Percentiles rank a stretch among this genome's conserved stretches.
phyloP scores from a whole-genome alignment of 805 yeast species.

The Saccharomycopsis fermentans region DNA sequence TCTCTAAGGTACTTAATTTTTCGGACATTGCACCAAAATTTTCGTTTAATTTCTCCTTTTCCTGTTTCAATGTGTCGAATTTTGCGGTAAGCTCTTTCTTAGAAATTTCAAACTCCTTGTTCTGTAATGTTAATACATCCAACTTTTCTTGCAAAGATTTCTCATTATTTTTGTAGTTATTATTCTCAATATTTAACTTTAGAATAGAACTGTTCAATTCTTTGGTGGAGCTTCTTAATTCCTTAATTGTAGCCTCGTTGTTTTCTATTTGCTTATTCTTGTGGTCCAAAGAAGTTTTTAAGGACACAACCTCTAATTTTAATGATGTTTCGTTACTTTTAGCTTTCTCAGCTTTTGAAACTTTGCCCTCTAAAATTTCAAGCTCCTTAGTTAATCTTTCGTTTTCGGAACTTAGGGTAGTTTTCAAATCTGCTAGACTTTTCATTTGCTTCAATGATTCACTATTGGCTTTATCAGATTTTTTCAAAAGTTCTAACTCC shows the following conservation, averaged over 20 bases:
- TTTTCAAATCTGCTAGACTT: conserved; percentile 25
- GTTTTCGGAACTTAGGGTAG: conserved; percentile 30
- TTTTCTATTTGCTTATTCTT: conserved; percentile 35
- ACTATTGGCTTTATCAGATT: conserved; percentile 20
- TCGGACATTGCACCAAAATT: conserved; percentile 25
- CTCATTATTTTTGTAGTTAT: conserved; percentile 29
- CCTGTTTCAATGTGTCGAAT: conserved; percentile 27
- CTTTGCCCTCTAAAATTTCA: conserved; percentile 25
- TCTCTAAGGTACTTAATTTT: conserved; percentile 31
- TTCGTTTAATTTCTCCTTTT: conserved; percentile 27
- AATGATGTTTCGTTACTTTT: conserved; percentile 33
- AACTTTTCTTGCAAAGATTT: conserved; percentile 29
- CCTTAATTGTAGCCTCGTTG: conserved; percentile 28
- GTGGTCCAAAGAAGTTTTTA: conserved; percentile 34
- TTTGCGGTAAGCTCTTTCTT: conserved; percentile 23
- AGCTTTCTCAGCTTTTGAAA: conserved; percentile 2
- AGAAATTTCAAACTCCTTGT: conserved; percentile 29
- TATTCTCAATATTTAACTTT: conserved; percentile 32
- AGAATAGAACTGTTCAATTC: conserved; percentile 30
- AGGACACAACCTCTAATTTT: conserved; percentile 39
- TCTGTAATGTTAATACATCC: conserved; percentile 24
- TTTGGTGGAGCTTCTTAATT: conserved; percentile 31
- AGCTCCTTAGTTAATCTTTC: conserved; percentile 28
- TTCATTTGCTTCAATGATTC: conserved; percentile 23
- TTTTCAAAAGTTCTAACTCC: conserved; percentile 23